Percentiles rank a stretch among this genome's conserved stretches.
These are phyloP conservation scores for Coffea eugenioides DNA, from an alignment of 257 asterid genomes.

Conservation along the genomic window DNA sequence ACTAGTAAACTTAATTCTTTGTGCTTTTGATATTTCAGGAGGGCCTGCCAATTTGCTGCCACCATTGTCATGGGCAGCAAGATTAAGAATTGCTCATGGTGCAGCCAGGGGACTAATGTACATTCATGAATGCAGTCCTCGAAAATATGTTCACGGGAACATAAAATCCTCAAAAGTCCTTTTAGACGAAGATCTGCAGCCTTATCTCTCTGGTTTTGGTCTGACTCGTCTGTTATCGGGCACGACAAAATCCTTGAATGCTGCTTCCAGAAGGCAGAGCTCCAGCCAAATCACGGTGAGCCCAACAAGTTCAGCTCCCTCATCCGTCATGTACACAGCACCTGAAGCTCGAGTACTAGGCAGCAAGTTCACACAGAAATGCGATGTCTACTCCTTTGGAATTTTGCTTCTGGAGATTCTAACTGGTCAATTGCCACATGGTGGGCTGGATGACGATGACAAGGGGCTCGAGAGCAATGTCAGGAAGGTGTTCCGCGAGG, in stretches of 20 bases:
- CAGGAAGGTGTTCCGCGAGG: constrained; percentile 71
- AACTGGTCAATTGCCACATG: constrained; percentile 59
- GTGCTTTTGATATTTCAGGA: constrained; percentile 36
- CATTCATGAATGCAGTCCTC: constrained; percentile 87
- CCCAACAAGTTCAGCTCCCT: constrained; percentile 32
- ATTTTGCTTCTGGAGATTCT: constrained; percentile 74
- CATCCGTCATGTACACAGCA: constrained; percentile 44
- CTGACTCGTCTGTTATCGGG: constrained; percentile 56
- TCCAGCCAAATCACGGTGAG: constrained; percentile 27
- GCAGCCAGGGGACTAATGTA: constrained; percentile 60
- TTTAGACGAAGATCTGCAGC: constrained; percentile 76
- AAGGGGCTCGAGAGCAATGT: constrained; percentile 66
- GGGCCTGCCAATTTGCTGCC: constrained; percentile 60
- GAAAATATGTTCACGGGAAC: constrained; percentile 70
- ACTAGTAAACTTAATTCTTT: constrained; percentile 1
- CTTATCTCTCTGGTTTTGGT: constrained; percentile 80
- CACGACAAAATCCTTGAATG: constrained; percentile 37
- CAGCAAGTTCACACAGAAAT: constrained; percentile 59
- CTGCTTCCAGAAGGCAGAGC: constrained; percentile 38
- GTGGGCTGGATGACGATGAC: constrained; percentile 37
- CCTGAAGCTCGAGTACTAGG: constrained; percentile 58
- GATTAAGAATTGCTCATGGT: constrained; percentile 70
- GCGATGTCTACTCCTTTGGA: constrained; percentile 85
- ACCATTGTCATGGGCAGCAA: constrained; percentile 63
- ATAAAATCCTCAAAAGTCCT: constrained; percentile 80